Evolutionary conservation across 2,329 filamentous ascomycete species (phyloP).

Genomic region (Stagonosporopsis vannaccii): DNA sequence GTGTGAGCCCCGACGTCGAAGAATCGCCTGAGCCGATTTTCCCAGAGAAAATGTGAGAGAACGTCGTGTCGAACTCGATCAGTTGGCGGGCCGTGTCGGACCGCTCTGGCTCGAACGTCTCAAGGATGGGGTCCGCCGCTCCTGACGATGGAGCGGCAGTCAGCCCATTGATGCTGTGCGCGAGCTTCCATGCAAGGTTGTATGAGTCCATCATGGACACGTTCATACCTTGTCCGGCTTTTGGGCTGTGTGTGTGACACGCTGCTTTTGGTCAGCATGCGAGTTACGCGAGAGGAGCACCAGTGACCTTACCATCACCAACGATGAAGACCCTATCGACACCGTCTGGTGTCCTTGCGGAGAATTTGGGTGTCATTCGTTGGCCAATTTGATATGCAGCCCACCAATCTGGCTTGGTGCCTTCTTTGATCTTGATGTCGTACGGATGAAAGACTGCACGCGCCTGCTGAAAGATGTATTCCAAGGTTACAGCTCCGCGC

Average conservation of each 20-base stretch:
- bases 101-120: background rate
- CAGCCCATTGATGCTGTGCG: background rate
- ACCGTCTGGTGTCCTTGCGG: background rate
- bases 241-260: background rate
- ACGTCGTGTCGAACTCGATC: background rate
- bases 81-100: background rate
- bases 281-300: background rate
- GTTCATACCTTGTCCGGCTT: background rate
- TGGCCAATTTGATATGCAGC: background rate
- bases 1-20: background rate
- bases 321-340: background rate
- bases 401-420: background rate
- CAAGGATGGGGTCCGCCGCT: background rate
- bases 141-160: background rate
- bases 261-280: background rate
- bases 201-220: slow-evolving; percentile 1
- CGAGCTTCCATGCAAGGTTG: background rate
- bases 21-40: background rate
- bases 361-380: background rate
- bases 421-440: background rate
- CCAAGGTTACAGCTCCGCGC: background rate
- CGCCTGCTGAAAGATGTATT: background rate
- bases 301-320: background rate
- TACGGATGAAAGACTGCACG: background rate
- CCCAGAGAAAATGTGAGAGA: background rate